Evolutionary conservation across 2,329 filamentous ascomycete species (phyloP).

Genomic region (Coniochaeta sp.): DNA sequence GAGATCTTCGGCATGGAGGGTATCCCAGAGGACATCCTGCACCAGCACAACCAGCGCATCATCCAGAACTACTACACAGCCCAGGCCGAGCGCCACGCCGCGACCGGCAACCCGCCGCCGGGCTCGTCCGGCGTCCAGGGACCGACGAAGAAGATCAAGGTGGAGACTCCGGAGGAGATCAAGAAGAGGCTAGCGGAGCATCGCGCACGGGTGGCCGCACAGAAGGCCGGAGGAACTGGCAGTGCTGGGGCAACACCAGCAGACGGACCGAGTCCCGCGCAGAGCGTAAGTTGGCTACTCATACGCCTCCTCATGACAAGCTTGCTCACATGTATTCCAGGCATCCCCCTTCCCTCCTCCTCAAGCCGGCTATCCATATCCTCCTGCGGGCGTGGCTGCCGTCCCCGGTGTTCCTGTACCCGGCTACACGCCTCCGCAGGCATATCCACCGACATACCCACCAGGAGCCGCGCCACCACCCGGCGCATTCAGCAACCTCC

Average conservation of each 20-base stretch:
- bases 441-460: slow-evolving; percentile 28
- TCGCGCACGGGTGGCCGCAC: slow-evolving; percentile 59
- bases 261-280: slow-evolving; percentile 40
- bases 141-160: slow-evolving; percentile 62
- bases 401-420: slow-evolving; percentile 5
- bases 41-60: slow-evolving; percentile 81
- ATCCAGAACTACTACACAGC: slow-evolving; percentile 78
- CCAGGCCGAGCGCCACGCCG: slow-evolving; percentile 72
- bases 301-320: background rate
- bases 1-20: slow-evolving; percentile 99
- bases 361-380: slow-evolving; percentile 21
- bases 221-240: slow-evolving; percentile 48
- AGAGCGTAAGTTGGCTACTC: slow-evolving; percentile 41
- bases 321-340: slow-evolving; percentile 13
- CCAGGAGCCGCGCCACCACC: slow-evolving; percentile 28
- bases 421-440: slow-evolving; percentile 21
- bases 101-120: slow-evolving; percentile 70
- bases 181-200: slow-evolving; percentile 75
- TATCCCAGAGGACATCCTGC: slow-evolving; percentile 77
- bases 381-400: slow-evolving; percentile 11
- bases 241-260: slow-evolving; percentile 46
- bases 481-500: slow-evolving; percentile 32
- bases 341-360: slow-evolving; percentile 37
- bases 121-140: slow-evolving; percentile 44
- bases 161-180: slow-evolving; percentile 70